Percentiles rank a stretch among this genome's conserved stretches.
phyloP scores from a whole-genome alignment of 2,329 filamentous ascomycete species.

The Venturia asperata region DNA sequence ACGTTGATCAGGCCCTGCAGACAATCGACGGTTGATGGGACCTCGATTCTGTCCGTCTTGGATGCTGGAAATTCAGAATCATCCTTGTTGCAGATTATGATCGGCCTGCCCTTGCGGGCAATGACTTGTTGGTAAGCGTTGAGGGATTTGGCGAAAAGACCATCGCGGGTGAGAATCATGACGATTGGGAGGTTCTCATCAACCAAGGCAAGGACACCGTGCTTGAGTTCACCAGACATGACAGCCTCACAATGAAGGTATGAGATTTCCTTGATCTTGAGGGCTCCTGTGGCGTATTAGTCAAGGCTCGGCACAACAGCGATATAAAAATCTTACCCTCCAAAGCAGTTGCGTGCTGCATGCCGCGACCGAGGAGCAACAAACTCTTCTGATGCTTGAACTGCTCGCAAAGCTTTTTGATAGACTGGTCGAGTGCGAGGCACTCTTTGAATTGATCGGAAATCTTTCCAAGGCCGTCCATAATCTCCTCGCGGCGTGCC shows the following conservation, averaged over 20 bases:
- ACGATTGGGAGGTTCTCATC: conserved; percentile 99
- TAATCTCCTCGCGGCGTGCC: conserved; percentile 87
- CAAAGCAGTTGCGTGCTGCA: conserved; percentile 92
- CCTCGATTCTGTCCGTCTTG: conserved; percentile 94
- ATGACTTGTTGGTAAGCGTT: conserved; percentile 99
- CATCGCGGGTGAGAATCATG: conserved; percentile 96
- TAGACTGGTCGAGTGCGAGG: conserved; percentile 80
- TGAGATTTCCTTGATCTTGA: conserved; percentile 99
- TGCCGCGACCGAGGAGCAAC: conserved; percentile 85
- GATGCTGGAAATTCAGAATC: conserved; percentile 84
- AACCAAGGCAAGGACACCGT: conserved; percentile 92
- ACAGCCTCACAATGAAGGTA: conserved; percentile 99
- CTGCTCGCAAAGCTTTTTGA: conserved; percentile 89
- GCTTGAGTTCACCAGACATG: conserved; percentile 99
- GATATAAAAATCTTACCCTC: conserved; percentile 52
- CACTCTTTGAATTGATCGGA: conserved; percentile 90
- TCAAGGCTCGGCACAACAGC: neutral
- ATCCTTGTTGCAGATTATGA: conserved; percentile 91
- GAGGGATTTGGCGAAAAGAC: conserved; percentile 96
- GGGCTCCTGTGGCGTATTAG: conserved; percentile 51
- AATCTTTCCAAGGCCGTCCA: conserved; percentile 81
- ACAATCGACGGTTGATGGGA: conserved; percentile 89
- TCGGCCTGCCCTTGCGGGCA: conserved; percentile 89
- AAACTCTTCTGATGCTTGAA: conserved; percentile 98
- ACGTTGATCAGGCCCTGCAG: conserved; percentile 97